These are phyloP conservation scores for Cunninghamia lanceolata DNA, from an alignment of 75 land plant genomes.

Conservation along the genomic window DNA sequence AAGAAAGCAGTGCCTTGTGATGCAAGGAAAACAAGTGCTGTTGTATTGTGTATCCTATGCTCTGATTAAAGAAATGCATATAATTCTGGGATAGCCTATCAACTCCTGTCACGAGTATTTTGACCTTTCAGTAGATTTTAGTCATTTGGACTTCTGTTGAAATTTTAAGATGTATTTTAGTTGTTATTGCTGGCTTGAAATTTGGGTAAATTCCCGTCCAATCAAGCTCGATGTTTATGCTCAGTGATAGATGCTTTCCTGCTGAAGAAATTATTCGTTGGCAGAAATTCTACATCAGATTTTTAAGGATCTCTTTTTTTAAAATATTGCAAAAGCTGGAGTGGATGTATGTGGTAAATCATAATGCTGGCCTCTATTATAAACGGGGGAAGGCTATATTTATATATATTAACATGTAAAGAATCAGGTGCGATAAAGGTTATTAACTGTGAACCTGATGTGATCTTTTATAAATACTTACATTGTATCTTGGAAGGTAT, in stretches of 20 bases:
- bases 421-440: background rate
- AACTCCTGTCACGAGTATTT: conserved; percentile 1
- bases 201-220: background rate
- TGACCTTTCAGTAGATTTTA: background rate
- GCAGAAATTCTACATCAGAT: background rate
- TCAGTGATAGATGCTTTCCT: background rate
- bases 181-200: background rate
- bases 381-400: background rate
- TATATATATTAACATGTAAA: background rate
- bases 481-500: background rate
- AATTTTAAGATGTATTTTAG: background rate
- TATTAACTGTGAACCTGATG: background rate
- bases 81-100: conserved; percentile 3
- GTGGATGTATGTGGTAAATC: background rate
- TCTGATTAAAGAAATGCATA: conserved; percentile 7
- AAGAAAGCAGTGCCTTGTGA: conserved; percentile 12
- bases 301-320: background rate
- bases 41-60: conserved; percentile 5
- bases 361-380: background rate
- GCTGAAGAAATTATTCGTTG: background rate
- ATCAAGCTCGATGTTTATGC: background rate
- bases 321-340: background rate
- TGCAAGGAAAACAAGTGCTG: conserved; percentile 12
- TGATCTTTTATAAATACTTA: background rate
- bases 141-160: background rate